These are phyloP conservation scores for Fonsecaea nubica DNA, from an alignment of 2,329 filamentous ascomycete genomes.

Conservation along the genomic window DNA sequence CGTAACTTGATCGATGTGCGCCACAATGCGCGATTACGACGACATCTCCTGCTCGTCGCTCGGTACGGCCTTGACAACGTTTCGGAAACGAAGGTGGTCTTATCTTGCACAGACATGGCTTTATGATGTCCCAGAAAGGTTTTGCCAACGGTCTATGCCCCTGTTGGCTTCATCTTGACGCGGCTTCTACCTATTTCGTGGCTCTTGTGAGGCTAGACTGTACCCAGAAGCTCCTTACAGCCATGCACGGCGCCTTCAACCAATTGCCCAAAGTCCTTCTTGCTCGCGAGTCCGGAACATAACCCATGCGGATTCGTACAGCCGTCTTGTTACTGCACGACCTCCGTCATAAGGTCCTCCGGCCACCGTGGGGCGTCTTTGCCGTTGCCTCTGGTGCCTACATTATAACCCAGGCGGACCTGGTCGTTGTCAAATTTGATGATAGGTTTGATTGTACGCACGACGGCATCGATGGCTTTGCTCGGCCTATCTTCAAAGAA, in stretches of 20 bases:
- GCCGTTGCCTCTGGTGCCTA: slow-evolving; percentile 60
- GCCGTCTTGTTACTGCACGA: slow-evolving; percentile 23
- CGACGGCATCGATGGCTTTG: slow-evolving; percentile 47
- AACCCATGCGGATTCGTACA: background rate
- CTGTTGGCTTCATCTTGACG: no score
- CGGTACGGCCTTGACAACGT: background rate
- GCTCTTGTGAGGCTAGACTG: no score
- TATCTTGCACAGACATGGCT: background rate
- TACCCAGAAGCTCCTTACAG: no score
- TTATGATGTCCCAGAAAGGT: background rate
- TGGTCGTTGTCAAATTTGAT: slow-evolving; percentile 48
- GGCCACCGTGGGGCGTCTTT: slow-evolving; percentile 59
- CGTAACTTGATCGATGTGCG: background rate
- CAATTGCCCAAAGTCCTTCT: no score
- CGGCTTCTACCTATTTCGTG: no score
- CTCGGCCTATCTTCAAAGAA: slow-evolving; percentile 57
- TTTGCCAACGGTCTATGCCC: background rate
- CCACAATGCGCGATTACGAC: background rate
- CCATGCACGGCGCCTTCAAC: no score
- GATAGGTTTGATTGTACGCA: slow-evolving; percentile 55
- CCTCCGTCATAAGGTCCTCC: slow-evolving; percentile 44
- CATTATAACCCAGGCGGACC: slow-evolving; percentile 54
- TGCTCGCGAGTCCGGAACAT: no score
- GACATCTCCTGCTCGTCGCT: background rate
- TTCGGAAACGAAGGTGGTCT: background rate